These are phyloP conservation scores for Cercospora zeae-maydis DNA, from an alignment of 2,329 filamentous ascomycete species.

Conservation along the genomic window DNA sequence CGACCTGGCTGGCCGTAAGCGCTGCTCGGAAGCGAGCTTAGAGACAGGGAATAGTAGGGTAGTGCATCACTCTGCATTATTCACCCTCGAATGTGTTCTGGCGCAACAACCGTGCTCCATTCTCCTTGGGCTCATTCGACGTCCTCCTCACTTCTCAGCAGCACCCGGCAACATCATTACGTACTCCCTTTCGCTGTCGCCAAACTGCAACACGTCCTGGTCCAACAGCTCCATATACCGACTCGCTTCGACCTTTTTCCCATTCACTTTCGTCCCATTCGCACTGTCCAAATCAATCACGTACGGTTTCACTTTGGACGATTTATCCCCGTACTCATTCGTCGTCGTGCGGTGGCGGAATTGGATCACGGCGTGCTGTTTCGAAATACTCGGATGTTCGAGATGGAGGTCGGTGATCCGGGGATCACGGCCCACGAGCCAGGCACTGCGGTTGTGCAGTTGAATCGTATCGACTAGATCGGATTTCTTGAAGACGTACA, in stretches of 20 bases:
- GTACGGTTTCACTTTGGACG: constrained; percentile 71
- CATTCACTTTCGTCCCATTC: constrained; percentile 84
- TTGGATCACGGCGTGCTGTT: constrained; percentile 93
- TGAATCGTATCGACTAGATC: constrained; percentile 80
- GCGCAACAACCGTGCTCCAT: not conserved
- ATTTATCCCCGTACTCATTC: constrained; percentile 82
- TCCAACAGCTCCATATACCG: constrained; percentile 82
- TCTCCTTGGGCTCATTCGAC: not conserved
- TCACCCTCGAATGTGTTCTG: not conserved
- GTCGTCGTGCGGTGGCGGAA: constrained; percentile 80
- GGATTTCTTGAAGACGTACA: constrained; percentile 83
- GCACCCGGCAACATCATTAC: constrained; percentile 74
- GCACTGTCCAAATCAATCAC: constrained; percentile 90
- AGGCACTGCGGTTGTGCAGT: constrained; percentile 74
- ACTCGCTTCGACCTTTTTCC: constrained; percentile 66
- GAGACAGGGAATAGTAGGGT: too few species aligned
- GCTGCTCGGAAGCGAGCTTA: too few species aligned
- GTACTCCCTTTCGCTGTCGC: constrained; percentile 85
- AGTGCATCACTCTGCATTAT: too few species aligned
- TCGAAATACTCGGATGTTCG: constrained; percentile 88
- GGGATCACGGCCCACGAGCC: constrained; percentile 80
- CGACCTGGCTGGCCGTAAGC: too few species aligned
- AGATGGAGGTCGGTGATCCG: constrained; percentile 77
- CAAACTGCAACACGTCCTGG: constrained; percentile 86
- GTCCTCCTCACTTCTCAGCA: constrained; percentile 17